Evolutionary conservation across 495 filamentous ascomycete genomes (phyloP).

Genomic region (Lepraria neglecta): DNA sequence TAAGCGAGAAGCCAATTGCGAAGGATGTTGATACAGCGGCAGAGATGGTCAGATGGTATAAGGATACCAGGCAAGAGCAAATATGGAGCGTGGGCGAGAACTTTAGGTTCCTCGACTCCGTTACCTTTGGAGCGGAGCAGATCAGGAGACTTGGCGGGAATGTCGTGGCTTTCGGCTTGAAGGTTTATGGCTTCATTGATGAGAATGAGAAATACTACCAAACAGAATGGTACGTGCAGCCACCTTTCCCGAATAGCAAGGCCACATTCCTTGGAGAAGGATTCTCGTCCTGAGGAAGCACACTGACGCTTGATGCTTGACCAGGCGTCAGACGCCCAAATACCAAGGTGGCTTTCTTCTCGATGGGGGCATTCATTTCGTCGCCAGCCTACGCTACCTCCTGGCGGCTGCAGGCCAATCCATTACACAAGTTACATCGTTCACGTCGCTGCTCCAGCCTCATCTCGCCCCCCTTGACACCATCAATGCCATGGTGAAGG

Average conservation of each 20-base stretch:
- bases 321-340: conserved; percentile 11
- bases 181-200: conserved; percentile 14
- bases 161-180: conserved; percentile 18
- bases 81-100: conserved; percentile 25
- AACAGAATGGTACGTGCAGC: conserved; percentile 12
- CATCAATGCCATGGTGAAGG: conserved; percentile 12
- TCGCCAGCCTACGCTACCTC: conserved; percentile 17
- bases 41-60: conserved; percentile 17
- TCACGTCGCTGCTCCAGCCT: conserved; percentile 13
- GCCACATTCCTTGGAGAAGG: too few species aligned
- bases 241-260: background rate
- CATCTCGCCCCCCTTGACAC: conserved; percentile 15
- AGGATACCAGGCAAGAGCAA: background rate
- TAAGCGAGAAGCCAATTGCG: conserved; percentile 26
- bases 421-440: conserved; percentile 16
- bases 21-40: conserved; percentile 18
- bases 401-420: conserved; percentile 12
- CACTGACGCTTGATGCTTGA: background rate
- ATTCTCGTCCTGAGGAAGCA: too few species aligned
- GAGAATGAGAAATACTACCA: conserved; percentile 16
- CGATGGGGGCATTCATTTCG: conserved; percentile 19
- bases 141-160: conserved; percentile 17
- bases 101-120: conserved; percentile 18
- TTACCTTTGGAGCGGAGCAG: conserved; percentile 11
- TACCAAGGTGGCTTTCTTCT: conserved; percentile 19